Evolutionary conservation across 306 rosid genomes (phyloP).

Genomic region (Pueraria montana): DNA sequence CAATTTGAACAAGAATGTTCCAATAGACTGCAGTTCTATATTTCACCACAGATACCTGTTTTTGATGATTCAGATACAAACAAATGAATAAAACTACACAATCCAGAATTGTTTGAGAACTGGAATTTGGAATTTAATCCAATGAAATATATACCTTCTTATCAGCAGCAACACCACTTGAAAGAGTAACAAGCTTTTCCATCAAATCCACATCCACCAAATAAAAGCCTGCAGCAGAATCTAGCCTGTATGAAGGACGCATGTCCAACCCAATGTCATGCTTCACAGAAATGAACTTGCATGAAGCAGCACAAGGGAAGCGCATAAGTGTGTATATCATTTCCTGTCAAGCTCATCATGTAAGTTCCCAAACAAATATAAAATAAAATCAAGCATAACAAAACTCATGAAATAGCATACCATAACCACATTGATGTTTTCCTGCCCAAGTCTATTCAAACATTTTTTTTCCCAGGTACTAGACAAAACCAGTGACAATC

Average conservation of each 20-base stretch:
- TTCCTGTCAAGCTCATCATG: conserved; percentile 64
- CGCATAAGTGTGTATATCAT: conserved; percentile 73
- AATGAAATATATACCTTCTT: conserved; percentile 49
- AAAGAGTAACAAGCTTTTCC: conserved; percentile 60
- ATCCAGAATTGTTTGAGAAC: neutral
- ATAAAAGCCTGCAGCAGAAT: conserved; percentile 54
- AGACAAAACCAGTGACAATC: conserved; percentile 73
- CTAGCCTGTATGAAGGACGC: conserved; percentile 57
- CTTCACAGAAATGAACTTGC: conserved; percentile 56
- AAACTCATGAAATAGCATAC: conserved; percentile 56
- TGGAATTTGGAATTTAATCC: neutral
- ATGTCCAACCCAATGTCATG: conserved; percentile 45
- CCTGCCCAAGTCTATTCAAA: conserved; percentile 53
- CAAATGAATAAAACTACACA: conserved; percentile 19
- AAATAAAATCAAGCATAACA: conserved; percentile 30
- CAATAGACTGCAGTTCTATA: conserved; percentile 60
- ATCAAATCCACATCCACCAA: conserved; percentile 60
- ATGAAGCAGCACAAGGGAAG: conserved; percentile 72
- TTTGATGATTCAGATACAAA: conserved; percentile 42
- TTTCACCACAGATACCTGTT: conserved; percentile 68
- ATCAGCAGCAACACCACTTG: conserved; percentile 55
- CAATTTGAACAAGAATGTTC: conserved; percentile 74
- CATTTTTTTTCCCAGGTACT: conserved; percentile 53
- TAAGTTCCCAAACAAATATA: conserved; percentile 31
- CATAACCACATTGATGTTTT: conserved; percentile 55